Base-by-base conservation (phyloP, 75 land plant genomes). In the Pinus albicaulis region DNA sequence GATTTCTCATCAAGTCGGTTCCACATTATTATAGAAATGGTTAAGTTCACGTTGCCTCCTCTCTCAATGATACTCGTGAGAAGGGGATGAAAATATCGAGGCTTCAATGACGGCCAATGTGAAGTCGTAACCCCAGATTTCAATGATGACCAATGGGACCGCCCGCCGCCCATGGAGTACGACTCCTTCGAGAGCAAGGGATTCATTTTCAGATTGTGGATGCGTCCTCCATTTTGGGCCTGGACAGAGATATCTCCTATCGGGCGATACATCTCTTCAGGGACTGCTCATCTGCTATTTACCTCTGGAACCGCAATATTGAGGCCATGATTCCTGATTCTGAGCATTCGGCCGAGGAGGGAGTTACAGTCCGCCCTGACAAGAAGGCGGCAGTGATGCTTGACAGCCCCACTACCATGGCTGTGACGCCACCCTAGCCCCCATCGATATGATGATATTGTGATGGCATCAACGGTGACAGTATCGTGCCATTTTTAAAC, bases 121-220 rank as follows among this genome's bases (percentile, higher is more conserved):
- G n/a, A n/a, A n/a, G n/a, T 91, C 61, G 88, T 86, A 79, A 91
- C 93, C 71, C 80, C 91, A 59, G 93, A 91, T 73, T 85, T 91
- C 83, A 82, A 83, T 57, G 72, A 64, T 55, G 80, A 55, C 76
- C 76, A 76, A 76, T 71, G 34, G 63, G 73, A 31, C 70, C 85
- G 56, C 19, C 77, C 55, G 71, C 41, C 26, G 14, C 74, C 78
- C 59, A n/a, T 52, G 73, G 92, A 87, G 23, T 85, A 82, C 0
- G 96, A 93, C 71, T 94, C 96, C 19, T 93, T 91, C 76, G 86
- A 89, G 77, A 87, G 56, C 68, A 85, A 85, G 52, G 96, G 96
- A 13, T 92, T 93, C 81, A 92, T 86, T 73, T 93, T 71, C 96
- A 93, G 81, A 92, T 93, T n/a, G 73, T 93, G n/a, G 96, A 93